Evolutionary conservation across 176 grass and related monocot species (phyloP).

Genomic region (Oryza meridionalis): DNA sequence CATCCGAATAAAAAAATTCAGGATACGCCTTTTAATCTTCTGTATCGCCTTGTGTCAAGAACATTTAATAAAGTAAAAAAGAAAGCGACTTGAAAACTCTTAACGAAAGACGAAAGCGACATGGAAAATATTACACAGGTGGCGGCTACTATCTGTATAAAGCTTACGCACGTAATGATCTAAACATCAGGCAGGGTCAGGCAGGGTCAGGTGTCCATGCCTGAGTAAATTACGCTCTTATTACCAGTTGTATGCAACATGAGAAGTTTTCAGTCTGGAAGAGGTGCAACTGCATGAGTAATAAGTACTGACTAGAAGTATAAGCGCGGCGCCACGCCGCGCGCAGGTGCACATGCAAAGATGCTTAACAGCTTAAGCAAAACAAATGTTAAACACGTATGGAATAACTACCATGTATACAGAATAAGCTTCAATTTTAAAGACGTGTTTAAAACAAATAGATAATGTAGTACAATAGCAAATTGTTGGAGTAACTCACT

Average conservation of each 20-base stretch:
- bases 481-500: not conserved
- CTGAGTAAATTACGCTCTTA: too few species aligned
- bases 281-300: not conserved
- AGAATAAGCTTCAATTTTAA: conserved; percentile 16
- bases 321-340: too few species aligned
- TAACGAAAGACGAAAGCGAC: not conserved
- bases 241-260: not conserved
- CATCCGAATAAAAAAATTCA: not conserved
- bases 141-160: not conserved
- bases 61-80: not conserved
- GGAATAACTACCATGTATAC: conserved; percentile 24
- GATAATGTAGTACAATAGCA: not conserved
- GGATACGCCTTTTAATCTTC: not conserved
- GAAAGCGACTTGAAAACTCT: not conserved
- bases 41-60: not conserved
- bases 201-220: not conserved
- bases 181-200: not conserved
- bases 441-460: not conserved
- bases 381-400: not conserved
- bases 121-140: not conserved
- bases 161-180: not conserved
- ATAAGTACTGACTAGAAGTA: not conserved
- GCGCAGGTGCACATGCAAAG: too few species aligned
- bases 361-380: too few species aligned
- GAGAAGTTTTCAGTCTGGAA: not conserved